These are phyloP conservation scores for Entelexis paramagnoliae DNA, from an alignment of 1,139 yeast genomes.

Conservation along the genomic window DNA sequence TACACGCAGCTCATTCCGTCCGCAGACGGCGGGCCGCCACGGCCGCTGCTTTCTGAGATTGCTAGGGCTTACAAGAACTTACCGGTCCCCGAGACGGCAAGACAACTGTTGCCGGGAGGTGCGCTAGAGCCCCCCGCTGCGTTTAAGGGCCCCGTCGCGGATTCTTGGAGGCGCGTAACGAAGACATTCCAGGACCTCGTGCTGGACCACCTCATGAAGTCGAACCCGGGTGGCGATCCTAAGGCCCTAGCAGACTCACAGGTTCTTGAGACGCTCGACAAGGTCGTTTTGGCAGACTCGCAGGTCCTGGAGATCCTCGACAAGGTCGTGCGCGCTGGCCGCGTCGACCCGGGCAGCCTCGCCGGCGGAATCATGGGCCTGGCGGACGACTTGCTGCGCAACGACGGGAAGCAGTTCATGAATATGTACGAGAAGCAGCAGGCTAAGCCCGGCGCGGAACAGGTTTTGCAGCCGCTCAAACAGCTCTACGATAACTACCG, in stretches of 20 bases:
- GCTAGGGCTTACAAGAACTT: conserved; percentile 1
- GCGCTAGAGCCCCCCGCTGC: background rate
- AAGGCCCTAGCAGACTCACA: background rate
- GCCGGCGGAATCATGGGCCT: conserved; percentile 30
- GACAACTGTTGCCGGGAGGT: background rate
- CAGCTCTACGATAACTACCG: conserved; percentile 7
- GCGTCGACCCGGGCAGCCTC: conserved; percentile 8
- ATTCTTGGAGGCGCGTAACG: conserved; percentile 3
- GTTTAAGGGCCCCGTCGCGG: background rate
- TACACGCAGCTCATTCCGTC: conserved; percentile 1
- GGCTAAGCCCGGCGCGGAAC: background rate
- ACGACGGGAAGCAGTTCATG: conserved; percentile 64
- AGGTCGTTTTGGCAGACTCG: background rate
- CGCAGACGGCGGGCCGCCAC: background rate
- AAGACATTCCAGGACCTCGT: conserved; percentile 6
- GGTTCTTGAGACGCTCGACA: background rate
- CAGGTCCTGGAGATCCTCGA: background rate
- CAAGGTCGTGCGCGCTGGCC: conserved; percentile 6
- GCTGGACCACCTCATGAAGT: background rate
- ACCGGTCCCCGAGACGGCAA: background rate
- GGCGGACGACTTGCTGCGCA: conserved; percentile 66
- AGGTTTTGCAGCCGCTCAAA: conserved; percentile 2
- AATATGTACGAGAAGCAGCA: conserved; percentile 57
- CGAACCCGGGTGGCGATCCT: background rate
- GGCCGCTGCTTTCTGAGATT: background rate